Base-by-base conservation (phyloP, 495 filamentous ascomycete genomes). In the Eremomyces bilateralis region DNA sequence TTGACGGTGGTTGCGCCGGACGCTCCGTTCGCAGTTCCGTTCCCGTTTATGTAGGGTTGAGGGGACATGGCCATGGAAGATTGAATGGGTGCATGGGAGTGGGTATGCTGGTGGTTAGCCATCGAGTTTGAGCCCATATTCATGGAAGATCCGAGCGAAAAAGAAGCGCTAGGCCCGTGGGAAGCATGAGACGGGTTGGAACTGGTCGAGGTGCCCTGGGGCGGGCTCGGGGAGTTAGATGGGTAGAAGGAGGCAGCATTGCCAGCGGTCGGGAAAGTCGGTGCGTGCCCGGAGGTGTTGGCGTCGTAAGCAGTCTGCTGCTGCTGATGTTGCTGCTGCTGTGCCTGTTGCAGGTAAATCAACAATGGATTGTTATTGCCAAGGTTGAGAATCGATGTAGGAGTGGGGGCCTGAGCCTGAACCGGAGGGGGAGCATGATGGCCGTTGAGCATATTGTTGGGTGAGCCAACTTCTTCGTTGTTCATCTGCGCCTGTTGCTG, bases 311-410 rank as follows among this genome's bases (percentile, higher is more conserved):
- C 62, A 2, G 62, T 56, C 41, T 69, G 67, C 29, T 47, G 50
- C 33, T 58, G 32, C 3, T 56, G 59, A 42, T 61, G 62, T 22
- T 45, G 52, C 21, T 51, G 48, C 37, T 67, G 65, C 42, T 70
- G 65, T 37, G 73, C 69, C 30, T 62, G 53, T 24, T 74, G 67
- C 27, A 93, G 68, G 52, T 91, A 93, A 73, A 93, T 66, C n/a
- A 80, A 90, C 48, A 97, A 56, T 0, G 88, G 88, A 52, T 97
- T 97, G 61, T 67, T 84, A 37, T 62, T 61, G 20, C 72, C 71
- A 25, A 66, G 69, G 51, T 85, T 85, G 50, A 92, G 67, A 38
- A 91, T 63, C 3, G 69, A 67, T 2, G 76, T 68, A 8, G 74
- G 68, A 4, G 68, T 72, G 2, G 6, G 6, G 24, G 24, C 8